Evolutionary conservation across 345 rosid species (phyloP), one percentile per base, ranked within the genome.

Genomic region (Hibiscus tridactylites): DNA sequence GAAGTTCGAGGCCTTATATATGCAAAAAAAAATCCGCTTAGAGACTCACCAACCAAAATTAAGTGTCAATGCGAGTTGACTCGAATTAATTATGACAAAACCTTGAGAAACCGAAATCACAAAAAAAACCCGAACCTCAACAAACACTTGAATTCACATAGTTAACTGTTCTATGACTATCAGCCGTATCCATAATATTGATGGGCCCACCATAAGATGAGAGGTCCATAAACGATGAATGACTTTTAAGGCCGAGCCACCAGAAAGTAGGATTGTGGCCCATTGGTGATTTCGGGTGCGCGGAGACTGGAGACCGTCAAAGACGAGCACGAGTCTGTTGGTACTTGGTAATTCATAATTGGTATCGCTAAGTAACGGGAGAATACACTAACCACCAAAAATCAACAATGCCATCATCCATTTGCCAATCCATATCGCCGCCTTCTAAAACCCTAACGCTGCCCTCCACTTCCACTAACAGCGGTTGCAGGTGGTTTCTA

Each of bases 401-500:
- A 3, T 33, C 16, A n/a, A 70, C 31, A 42, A 33, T 69, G 49
- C 33, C 47, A 24, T 53, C 61, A 19, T 2, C 73, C 21, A 21
- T 21, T 21, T 21, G 21, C 21, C 21, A 21, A 21, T 21, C 21
- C 47, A 5, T 56, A 11, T n/a, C 63, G 10, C 63, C 52, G 52
- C 52, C 63, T 56, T 58, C 49, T 28, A 53, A 53, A 31, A 57
- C 73, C 11, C 63, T 57, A 39, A 33, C 62, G 31, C 31, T 6
- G 17, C 60, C 60, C 21, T 47, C 63, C 35, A 17, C 73, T 58
- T 70, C 73, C 28, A 12, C 63, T 1, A 52, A 2, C 52, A 28
- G 50, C 73, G 75, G 65, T 74, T 21, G 79, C 82, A 75, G 24
- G 85, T 82, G 47, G 85, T 85, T 39, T 71, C 88, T 74, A 86